A percentile compares a stretch with the other conserved stretches of the same genome.
phyloP scores from a whole-genome alignment of 2,329 filamentous ascomycete species.

The Alternaria brassicicola region DNA sequence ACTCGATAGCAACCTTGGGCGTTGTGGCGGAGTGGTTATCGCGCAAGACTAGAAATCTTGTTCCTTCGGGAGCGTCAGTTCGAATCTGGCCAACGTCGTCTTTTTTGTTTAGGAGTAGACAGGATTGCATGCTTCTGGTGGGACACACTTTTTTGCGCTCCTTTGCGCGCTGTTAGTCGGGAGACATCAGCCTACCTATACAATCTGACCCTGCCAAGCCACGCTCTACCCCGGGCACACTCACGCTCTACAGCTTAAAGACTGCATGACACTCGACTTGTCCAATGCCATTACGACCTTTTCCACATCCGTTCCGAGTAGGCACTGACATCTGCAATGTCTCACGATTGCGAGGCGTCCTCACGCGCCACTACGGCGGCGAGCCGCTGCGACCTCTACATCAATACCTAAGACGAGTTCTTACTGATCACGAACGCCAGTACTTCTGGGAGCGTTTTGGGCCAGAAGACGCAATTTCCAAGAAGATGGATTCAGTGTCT shows the following conservation, averaged over 20 bases:
- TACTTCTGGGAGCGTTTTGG: slow-evolving; percentile 42
- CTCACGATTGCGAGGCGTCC: slow-evolving; percentile 65
- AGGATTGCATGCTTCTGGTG: no score
- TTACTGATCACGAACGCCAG: slow-evolving; percentile 41
- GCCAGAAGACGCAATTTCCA: slow-evolving; percentile 6
- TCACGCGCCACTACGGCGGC: slow-evolving; percentile 46
- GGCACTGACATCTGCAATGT: slow-evolving; percentile 82
- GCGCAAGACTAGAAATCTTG: slow-evolving; percentile 53
- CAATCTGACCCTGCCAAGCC: neutral
- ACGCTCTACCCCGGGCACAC: neutral
- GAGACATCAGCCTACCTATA: neutral
- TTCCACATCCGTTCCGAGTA: slow-evolving; percentile 70
- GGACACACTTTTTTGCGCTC: neutral
- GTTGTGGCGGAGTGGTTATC: slow-evolving; percentile 52
- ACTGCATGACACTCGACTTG: neutral
- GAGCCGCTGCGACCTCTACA: slow-evolving; percentile 13
- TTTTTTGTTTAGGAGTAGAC: slow-evolving; percentile 24
- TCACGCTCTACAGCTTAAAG: neutral
- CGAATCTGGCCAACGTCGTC: slow-evolving; percentile 49
- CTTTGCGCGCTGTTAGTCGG: neutral
- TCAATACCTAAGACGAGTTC: slow-evolving; percentile 30
- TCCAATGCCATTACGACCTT: slow-evolving; percentile 56
- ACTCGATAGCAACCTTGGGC: slow-evolving; percentile 22
- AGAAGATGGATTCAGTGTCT: slow-evolving; percentile 26
- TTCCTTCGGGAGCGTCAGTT: slow-evolving; percentile 52